Conservation (phyloP, 2,329 filamentous ascomycete genomes). For the Cercospora sp. region DNA sequence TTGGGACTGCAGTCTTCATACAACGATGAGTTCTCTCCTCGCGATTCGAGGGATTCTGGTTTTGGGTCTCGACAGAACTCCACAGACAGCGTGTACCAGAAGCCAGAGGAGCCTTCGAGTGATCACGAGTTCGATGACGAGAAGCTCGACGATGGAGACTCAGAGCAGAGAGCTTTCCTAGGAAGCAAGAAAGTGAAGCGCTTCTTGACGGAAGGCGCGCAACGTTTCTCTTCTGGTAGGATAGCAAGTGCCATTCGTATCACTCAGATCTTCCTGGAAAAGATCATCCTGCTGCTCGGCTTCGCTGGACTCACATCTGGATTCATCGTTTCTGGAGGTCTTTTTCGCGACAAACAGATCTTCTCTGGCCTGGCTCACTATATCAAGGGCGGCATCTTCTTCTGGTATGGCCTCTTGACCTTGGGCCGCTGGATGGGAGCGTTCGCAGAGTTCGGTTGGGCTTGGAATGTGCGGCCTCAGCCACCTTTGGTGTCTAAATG, state of each 20-base stretch:
- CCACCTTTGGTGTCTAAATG: conserved; percentile 60
- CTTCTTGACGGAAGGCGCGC: conserved; percentile 30
- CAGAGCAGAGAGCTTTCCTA: conserved; percentile 47
- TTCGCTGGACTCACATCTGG: conserved; percentile 73
- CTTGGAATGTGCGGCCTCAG: conserved; percentile 81
- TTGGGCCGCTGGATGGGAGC: conserved; percentile 87
- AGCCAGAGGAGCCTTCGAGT: conserved; percentile 23
- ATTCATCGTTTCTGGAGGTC: conserved; percentile 73
- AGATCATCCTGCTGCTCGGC: conserved; percentile 73
- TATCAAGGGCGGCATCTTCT: conserved; percentile 92
- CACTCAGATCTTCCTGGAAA: conserved; percentile 69
- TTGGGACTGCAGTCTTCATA: conserved; percentile 26
- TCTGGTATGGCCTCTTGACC: conserved; percentile 86
- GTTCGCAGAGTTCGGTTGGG: conserved; percentile 90
- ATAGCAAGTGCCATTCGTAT: conserved; percentile 60
- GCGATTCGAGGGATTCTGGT: conserved; percentile 47
- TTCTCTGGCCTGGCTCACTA: conserved; percentile 90
- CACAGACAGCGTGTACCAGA: conserved; percentile 32
- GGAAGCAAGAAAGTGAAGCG: conserved; percentile 34
- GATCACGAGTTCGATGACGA: conserved; percentile 47
- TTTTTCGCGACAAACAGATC: conserved; percentile 62
- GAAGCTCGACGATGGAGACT: conserved; percentile 21
- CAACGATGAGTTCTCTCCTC: conserved; percentile 23
- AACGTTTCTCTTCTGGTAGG: conserved; percentile 44
- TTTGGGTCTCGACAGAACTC: conserved; percentile 38